These are phyloP conservation scores for Psilocybe tampanensis DNA, from an alignment of 768 basidiomycete genomes.

Conservation along the genomic window DNA sequence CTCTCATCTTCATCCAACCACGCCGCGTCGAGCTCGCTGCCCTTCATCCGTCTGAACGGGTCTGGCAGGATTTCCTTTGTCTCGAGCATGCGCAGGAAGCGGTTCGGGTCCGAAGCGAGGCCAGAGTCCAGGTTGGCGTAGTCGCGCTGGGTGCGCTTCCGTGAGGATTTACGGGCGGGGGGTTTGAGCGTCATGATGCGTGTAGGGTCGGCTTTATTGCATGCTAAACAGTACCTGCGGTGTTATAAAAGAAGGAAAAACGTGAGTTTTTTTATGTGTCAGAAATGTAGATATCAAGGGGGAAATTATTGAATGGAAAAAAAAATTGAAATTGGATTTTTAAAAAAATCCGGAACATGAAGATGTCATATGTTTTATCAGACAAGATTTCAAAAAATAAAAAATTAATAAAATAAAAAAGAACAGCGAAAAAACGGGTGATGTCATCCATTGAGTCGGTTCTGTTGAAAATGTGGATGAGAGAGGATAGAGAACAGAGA, in stretches of 20 bases:
- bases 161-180: constrained; percentile 79
- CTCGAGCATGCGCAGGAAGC: constrained; percentile 73
- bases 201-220: constrained; percentile 58
- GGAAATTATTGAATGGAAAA: neutral
- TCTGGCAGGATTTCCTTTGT: constrained; percentile 64
- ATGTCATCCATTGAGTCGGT: neutral
- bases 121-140: constrained; percentile 74
- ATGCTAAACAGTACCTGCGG: constrained; percentile 70
- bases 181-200: constrained; percentile 74
- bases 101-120: constrained; percentile 60
- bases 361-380: neutral
- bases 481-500: neutral
- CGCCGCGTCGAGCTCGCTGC: constrained; percentile 65
- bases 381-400: too few species aligned
- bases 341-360: neutral
- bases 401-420: neutral
- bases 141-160: constrained; percentile 74
- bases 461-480: neutral
- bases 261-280: neutral
- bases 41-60: constrained; percentile 68
- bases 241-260: neutral
- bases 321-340: neutral
- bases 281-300: neutral
- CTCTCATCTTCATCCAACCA: constrained; percentile 76
- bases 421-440: neutral